These are phyloP conservation scores for Nicotiana rustica DNA, from an alignment of 305 asterid genomes.

Conservation along the genomic window DNA sequence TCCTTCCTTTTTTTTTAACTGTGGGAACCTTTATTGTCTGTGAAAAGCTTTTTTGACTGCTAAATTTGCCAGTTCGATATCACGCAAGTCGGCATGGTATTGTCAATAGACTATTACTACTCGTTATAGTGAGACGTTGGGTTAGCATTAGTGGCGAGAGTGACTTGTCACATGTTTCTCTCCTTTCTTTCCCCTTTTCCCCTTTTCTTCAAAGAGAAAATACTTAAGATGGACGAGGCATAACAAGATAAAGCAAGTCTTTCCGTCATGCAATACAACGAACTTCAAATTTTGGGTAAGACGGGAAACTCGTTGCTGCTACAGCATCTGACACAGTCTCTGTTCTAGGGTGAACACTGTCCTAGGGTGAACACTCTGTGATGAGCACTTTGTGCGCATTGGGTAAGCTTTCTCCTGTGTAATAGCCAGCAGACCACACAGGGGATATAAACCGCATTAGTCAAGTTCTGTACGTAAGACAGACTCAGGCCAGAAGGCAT, in stretches of 20 bases:
- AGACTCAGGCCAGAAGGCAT: too few relatives aligned
- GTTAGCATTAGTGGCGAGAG: conserved; percentile 27
- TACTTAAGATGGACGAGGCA: neutral
- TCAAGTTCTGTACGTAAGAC: too few relatives aligned
- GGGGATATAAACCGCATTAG: too few relatives aligned
- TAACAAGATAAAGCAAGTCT: neutral
- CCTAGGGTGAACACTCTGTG: too few relatives aligned
- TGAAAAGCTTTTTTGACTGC: neutral
- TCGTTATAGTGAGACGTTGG: conserved; percentile 24
- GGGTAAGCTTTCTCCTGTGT: too few relatives aligned
- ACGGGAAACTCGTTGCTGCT: too few relatives aligned
- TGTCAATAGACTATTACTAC: neutral
- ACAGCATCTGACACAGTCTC: too few relatives aligned
- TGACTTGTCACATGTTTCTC: conserved; percentile 8
- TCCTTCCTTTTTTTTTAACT: neutral
- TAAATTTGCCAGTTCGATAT: neutral
- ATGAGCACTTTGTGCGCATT: too few relatives aligned
- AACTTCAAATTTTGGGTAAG: too few relatives aligned
- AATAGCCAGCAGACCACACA: too few relatives aligned
- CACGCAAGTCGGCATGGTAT: conserved; percentile 26
- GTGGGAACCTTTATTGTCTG: neutral
- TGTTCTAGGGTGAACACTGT: too few relatives aligned
- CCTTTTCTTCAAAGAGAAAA: neutral
- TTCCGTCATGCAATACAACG: neutral
- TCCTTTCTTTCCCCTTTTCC: neutral